phyloP scores from a whole-genome alignment of 305 asterid genomes.

The Coffea humblotiana region DNA sequence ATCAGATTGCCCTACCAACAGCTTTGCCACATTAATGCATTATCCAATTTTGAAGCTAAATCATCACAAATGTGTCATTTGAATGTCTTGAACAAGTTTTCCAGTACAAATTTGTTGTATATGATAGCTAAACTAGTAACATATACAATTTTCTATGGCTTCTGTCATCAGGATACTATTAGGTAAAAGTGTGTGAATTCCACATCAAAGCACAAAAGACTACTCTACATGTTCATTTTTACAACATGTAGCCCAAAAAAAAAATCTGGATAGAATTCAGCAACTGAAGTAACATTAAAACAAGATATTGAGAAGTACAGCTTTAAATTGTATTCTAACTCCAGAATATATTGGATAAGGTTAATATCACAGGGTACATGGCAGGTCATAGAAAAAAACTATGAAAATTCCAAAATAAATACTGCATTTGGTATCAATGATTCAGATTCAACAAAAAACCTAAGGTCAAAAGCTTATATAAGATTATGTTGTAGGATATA shows the following conservation, averaged over 20 bases:
- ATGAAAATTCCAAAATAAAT: background rate
- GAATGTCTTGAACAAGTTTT: background rate
- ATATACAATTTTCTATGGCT: background rate
- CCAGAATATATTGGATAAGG: background rate
- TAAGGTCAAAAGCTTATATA: no score
- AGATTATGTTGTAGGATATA: background rate
- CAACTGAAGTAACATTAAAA: background rate
- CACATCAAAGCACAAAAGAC: background rate
- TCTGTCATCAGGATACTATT: background rate
- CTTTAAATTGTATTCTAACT: background rate
- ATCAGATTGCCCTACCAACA: background rate
- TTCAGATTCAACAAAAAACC: no score
- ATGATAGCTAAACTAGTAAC: background rate
- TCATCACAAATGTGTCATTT: background rate
- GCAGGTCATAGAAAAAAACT: background rate
- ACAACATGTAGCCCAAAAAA: background rate
- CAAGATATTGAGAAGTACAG: background rate
- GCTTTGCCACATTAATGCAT: slow-evolving; percentile 5
- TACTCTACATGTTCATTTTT: background rate
- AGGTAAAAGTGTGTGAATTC: background rate
- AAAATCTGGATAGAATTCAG: background rate
- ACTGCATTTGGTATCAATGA: background rate
- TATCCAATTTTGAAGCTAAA: background rate
- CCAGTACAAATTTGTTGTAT: background rate
- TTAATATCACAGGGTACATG: background rate